Percentiles rank a stretch among this genome's conserved stretches.
Conservation (phyloP, 768 basidiomycete genomes). For the Harrya chromipes region DNA sequence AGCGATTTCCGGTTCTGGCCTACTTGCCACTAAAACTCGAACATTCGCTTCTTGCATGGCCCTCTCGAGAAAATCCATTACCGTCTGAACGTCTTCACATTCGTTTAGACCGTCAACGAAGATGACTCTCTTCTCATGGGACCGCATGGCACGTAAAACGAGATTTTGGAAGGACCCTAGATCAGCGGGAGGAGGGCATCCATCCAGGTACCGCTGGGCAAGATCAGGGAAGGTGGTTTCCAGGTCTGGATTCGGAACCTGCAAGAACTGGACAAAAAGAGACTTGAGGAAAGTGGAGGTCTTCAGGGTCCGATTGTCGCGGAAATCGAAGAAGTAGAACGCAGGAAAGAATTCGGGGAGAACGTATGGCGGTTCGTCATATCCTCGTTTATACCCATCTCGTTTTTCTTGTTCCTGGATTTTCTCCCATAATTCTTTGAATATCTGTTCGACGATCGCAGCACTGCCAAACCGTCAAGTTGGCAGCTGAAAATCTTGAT, state of each 20-base stretch:
- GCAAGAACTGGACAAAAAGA: conserved; percentile 26
- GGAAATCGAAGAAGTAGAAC: conserved; percentile 29
- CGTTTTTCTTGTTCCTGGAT: conserved; percentile 20
- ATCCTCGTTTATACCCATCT: conserved; percentile 12
- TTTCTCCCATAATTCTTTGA: conserved; percentile 23
- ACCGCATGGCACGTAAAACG: conserved; percentile 21
- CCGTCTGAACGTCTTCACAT: conserved; percentile 19
- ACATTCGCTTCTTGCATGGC: conserved; percentile 21
- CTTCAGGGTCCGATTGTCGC: conserved; percentile 21
- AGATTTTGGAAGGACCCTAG: conserved; percentile 12
- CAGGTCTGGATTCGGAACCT: conserved; percentile 20
- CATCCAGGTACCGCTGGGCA: conserved; percentile 11
- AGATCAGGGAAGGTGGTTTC: conserved; percentile 21
- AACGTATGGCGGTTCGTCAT: conserved; percentile 14
- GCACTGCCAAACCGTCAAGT: conserved; percentile 17
- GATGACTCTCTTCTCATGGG: conserved; percentile 20
- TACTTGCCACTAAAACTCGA: conserved; percentile 23
- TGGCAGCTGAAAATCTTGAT: neutral
- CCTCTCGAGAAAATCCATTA: conserved; percentile 24
- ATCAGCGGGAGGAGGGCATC: conserved; percentile 19
- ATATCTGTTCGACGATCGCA: conserved; percentile 21
- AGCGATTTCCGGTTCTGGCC: conserved; percentile 20
- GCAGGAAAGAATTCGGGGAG: conserved; percentile 26
- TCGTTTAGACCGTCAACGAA: conserved; percentile 27
- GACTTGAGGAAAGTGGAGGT: conserved; percentile 21